phyloP scores from a whole-genome alignment of 192 early-diverging fungal species.

The Backusella liffmaniae region DNA sequence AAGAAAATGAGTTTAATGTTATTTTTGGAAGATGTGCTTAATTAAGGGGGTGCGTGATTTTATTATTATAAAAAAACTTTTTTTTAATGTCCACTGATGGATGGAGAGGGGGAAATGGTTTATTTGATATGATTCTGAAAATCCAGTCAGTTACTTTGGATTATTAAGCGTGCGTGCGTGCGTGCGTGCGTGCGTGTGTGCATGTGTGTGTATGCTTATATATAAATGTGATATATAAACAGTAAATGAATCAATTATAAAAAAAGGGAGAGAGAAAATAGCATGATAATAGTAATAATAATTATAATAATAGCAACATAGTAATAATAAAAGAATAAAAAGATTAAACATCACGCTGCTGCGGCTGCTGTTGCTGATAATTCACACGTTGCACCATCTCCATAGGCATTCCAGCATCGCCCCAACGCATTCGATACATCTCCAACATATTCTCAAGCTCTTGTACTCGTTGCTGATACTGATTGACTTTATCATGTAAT shows the following conservation, averaged over 20 bases:
- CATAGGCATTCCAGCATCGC: neutral
- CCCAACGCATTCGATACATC: constrained; percentile 23
- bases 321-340: neutral
- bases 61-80: neutral
- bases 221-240: neutral
- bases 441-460: constrained; percentile 31
- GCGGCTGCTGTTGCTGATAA: neutral
- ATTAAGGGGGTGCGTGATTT: neutral
- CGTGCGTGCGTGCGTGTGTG: neutral
- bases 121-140: neutral
- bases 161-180: neutral
- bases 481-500: constrained; percentile 29
- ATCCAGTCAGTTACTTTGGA: neutral
- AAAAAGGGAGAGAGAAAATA: neutral
- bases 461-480: constrained; percentile 29
- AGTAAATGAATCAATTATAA: neutral
- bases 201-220: neutral
- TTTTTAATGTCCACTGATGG: neutral
- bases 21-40: neutral
- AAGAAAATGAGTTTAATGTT: neutral
- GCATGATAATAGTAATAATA: neutral
- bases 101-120: neutral
- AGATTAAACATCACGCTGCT: neutral
- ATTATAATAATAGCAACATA: neutral
- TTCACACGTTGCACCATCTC: neutral